Conservation (phyloP, 2,329 filamentous ascomycete genomes). For the Tetracladium maxilliforme region DNA sequence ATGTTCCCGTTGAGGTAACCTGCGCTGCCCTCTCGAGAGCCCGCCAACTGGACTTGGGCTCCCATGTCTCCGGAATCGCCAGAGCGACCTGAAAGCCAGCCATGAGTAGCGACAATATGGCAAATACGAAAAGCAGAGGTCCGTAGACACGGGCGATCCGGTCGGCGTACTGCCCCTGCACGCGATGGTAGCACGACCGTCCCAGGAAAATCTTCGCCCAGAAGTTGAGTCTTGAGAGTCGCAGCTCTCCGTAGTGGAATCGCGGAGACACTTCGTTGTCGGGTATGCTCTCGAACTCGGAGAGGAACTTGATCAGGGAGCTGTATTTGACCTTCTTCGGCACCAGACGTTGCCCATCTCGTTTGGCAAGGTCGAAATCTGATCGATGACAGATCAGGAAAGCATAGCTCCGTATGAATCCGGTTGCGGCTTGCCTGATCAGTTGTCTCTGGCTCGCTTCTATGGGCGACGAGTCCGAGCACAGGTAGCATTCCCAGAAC, state of each 20-base stretch:
- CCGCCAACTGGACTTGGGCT: no score
- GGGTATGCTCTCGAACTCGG: slow-evolving; percentile 2
- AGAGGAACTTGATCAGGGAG: slow-evolving; percentile 9
- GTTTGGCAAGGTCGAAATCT: slow-evolving; percentile 16
- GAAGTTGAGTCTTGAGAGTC: slow-evolving; percentile 12
- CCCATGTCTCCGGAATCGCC: no score
- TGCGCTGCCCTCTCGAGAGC: no score
- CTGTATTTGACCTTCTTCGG: slow-evolving; percentile 9
- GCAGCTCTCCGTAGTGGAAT: slow-evolving; percentile 16
- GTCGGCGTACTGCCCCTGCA: no score
- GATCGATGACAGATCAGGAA: slow-evolving; percentile 15
- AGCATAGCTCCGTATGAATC: slow-evolving; percentile 15
- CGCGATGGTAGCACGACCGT: no score
- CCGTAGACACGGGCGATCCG: no score
- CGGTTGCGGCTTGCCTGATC: slow-evolving; percentile 6
- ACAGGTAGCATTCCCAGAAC: slow-evolving; percentile 11
- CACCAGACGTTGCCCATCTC: slow-evolving; percentile 10
- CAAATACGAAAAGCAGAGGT: no score
- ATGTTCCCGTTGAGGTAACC: no score
- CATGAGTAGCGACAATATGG: no score
- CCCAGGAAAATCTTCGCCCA: no score
- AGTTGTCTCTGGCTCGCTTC: slow-evolving; percentile 1
- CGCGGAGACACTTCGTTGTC: slow-evolving; percentile 10
- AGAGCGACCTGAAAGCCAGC: no score
- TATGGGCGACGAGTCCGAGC: slow-evolving; percentile 1